Percentiles rank a stretch among this genome's conserved stretches.
Conservation (phyloP, 1,284 basidiomycete species). For the Tilletia horrida region DNA sequence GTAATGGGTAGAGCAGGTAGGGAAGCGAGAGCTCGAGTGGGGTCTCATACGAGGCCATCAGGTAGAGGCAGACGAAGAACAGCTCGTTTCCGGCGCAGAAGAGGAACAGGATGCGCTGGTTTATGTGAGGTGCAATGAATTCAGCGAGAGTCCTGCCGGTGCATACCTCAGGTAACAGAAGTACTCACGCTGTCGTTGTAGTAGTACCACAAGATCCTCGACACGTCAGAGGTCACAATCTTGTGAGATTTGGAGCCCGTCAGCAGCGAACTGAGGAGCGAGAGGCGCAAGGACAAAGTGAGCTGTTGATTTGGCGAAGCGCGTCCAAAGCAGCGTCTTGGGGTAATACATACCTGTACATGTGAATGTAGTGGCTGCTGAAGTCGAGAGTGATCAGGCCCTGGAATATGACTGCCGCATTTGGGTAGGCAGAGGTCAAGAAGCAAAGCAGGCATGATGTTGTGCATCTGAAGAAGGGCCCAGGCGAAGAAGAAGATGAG, state of each 20-base stretch:
- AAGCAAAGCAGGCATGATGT: slow-evolving; percentile 93
- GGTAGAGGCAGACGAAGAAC: slow-evolving; percentile 93
- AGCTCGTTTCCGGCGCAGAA: slow-evolving; percentile 97
- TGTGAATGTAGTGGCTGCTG: slow-evolving; percentile 98
- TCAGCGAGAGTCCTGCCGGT: not conserved
- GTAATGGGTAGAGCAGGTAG: slow-evolving; percentile 25
- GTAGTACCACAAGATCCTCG: slow-evolving; percentile 84
- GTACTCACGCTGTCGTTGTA: slow-evolving; percentile 81
- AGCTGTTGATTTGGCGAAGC: no score
- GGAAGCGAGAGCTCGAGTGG: slow-evolving; percentile 39
- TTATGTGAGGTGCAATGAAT: no score
- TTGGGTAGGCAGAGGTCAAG: slow-evolving; percentile 82
- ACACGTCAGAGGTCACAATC: slow-evolving; percentile 82
- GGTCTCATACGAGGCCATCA: slow-evolving; percentile 74
- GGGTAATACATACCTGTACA: slow-evolving; percentile 79
- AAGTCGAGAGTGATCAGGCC: slow-evolving; percentile 96
- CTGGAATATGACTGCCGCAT: slow-evolving; percentile 80
- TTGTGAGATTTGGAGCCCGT: slow-evolving; percentile 93
- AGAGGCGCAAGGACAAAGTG: not conserved
- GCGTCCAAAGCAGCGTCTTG: no score
- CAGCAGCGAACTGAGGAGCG: slow-evolving; percentile 71
- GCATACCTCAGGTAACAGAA: slow-evolving; percentile 3
- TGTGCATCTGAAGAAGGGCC: slow-evolving; percentile 71
- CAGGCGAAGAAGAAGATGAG: not conserved
- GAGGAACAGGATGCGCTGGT: slow-evolving; percentile 71